These are phyloP conservation scores for Nemania abortiva DNA, from an alignment of 2,329 filamentous ascomycete genomes.

Conservation along the genomic window DNA sequence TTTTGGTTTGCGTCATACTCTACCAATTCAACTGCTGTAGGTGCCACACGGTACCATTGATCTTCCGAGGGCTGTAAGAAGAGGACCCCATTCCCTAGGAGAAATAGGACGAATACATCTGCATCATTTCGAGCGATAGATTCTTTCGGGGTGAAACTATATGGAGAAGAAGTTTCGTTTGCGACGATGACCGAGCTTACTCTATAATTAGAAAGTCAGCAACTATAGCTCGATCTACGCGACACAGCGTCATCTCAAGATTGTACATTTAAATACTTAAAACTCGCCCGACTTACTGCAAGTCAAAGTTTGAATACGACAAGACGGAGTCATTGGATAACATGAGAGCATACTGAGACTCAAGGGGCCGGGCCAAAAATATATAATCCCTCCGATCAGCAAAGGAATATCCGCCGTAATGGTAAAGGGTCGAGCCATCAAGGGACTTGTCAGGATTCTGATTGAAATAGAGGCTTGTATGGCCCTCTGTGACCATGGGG, in stretches of 20 bases:
- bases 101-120: constrained; percentile 20
- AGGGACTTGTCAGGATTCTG: not conserved
- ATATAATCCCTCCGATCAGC: constrained; percentile 3
- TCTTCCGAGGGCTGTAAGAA: constrained; percentile 9
- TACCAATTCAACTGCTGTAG: not conserved
- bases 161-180: too few species aligned
- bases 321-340: not conserved
- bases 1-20: not conserved
- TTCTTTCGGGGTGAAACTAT: constrained; percentile 11
- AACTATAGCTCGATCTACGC: too few species aligned
- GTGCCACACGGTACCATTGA: constrained; percentile 24
- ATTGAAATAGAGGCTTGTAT: constrained; percentile 20
- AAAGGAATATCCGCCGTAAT: constrained; percentile 23
- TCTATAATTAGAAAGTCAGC: too few species aligned
- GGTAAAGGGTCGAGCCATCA: constrained; percentile 23
- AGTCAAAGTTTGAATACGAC: not conserved
- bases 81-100: constrained; percentile 20
- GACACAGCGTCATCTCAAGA: too few species aligned
- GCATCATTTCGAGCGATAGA: constrained; percentile 13
- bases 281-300: not conserved
- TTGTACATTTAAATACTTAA: not conserved
- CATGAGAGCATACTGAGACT: constrained; percentile 18
- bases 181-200: not conserved
- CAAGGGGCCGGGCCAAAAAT: constrained; percentile 10
- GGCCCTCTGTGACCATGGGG: constrained; percentile 29